Percentiles rank a stretch among this genome's conserved stretches.
These are phyloP conservation scores for Turritis glabra DNA, from an alignment of 345 rosid genomes.

Conservation along the genomic window DNA sequence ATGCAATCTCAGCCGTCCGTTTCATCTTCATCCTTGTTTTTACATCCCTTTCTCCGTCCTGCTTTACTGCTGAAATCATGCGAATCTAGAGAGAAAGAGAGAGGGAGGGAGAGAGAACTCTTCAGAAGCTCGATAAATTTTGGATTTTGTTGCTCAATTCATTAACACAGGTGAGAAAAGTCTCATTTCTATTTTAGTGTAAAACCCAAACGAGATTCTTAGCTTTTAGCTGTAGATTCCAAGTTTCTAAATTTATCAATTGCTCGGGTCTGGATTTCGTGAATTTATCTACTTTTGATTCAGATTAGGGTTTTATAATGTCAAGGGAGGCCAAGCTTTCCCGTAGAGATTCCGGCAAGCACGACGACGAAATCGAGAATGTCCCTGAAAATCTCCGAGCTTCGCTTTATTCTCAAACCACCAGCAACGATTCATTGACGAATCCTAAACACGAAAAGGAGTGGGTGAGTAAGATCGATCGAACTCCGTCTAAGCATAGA, in stretches of 20 bases:
- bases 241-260: neutral
- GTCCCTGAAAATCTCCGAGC: slow-evolving; percentile 60
- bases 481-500: slow-evolving; percentile 72
- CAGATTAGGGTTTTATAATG: slow-evolving; percentile 46
- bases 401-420: slow-evolving; percentile 47
- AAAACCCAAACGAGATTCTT: neutral
- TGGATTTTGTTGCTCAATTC: slow-evolving; percentile 46
- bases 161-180: slow-evolving; percentile 45
- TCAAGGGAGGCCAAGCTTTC: slow-evolving; percentile 63
- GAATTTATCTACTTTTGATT: neutral
- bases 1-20: slow-evolving; percentile 55
- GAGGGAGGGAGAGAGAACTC: slow-evolving; percentile 3
- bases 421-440: slow-evolving; percentile 44
- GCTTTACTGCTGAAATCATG: slow-evolving; percentile 35
- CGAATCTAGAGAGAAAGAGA: slow-evolving; percentile 29
- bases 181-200: neutral
- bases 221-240: neutral
- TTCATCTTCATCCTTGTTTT: slow-evolving; percentile 8
- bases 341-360: slow-evolving; percentile 58
- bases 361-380: slow-evolving; percentile 70
- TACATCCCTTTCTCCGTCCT: slow-evolving; percentile 19
- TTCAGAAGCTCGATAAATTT: slow-evolving; percentile 20
- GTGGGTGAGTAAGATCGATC: slow-evolving; percentile 47
- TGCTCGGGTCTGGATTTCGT: neutral
- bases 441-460: slow-evolving; percentile 49